A percentile compares a stretch with the other conserved stretches of the same genome.
These are phyloP conservation scores for Trichoderma parareesei DNA, from an alignment of 495 filamentous ascomycete species.

Conservation along the genomic window DNA sequence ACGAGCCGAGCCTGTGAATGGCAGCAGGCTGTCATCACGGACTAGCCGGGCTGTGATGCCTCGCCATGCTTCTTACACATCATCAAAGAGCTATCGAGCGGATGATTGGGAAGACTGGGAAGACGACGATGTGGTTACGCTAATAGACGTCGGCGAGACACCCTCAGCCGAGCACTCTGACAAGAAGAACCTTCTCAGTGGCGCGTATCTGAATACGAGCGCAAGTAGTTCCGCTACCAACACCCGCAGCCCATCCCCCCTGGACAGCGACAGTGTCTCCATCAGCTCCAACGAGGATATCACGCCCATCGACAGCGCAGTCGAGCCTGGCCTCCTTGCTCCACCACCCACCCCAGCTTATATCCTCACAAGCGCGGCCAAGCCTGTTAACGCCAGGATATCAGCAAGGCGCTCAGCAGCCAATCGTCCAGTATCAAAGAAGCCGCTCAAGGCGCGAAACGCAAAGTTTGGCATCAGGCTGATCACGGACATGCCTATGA, in stretches of 20 bases:
- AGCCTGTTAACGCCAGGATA: background rate
- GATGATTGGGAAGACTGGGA: slow-evolving; percentile 45
- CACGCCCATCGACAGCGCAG: slow-evolving; percentile 2
- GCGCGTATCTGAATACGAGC: background rate
- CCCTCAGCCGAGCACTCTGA: background rate
- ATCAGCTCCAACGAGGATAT: slow-evolving; percentile 16
- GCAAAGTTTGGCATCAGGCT: slow-evolving; percentile 56
- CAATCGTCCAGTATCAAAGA: slow-evolving; percentile 36
- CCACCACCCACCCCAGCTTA: background rate
- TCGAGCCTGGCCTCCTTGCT: background rate
- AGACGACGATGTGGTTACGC: slow-evolving; percentile 28
- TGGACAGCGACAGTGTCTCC: slow-evolving; percentile 19
- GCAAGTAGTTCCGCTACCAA: background rate
- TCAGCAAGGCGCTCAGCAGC: slow-evolving; percentile 21
- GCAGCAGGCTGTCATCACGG: background rate
- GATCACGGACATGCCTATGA: slow-evolving; percentile 48
- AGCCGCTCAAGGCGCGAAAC: slow-evolving; percentile 47
- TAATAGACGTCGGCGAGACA: slow-evolving; percentile 19
- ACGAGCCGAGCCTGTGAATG: background rate
- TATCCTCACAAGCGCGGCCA: background rate
- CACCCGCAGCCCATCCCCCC: slow-evolving; percentile 14
- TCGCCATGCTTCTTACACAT: background rate
- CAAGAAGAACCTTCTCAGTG: background rate
- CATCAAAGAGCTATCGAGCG: slow-evolving; percentile 14
- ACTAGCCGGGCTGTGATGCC: background rate